Percentiles rank a stretch among this genome's conserved stretches.
Conservation (phyloP, 2,329 filamentous ascomycete species). For the Pseudocercospora macadamiae region DNA sequence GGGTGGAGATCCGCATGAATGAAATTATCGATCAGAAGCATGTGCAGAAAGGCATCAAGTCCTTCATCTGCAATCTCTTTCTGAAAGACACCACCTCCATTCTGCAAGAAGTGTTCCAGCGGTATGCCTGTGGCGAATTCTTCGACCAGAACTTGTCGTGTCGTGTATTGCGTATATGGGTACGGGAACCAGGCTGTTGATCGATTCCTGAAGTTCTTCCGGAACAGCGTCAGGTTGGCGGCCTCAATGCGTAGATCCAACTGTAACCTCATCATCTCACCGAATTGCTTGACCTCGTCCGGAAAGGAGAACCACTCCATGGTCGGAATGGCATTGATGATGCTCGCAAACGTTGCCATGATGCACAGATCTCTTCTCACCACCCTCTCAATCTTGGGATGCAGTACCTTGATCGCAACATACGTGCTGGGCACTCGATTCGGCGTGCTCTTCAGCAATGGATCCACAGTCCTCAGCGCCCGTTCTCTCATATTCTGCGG, state of each 20-base stretch:
- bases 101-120: constrained; percentile 84
- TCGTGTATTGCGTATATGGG: constrained; percentile 89
- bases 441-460: constrained; percentile 82
- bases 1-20: constrained; percentile 95
- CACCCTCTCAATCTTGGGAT: constrained; percentile 85
- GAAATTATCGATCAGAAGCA: constrained; percentile 97
- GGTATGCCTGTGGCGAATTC: constrained; percentile 96
- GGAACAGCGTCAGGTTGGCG: constrained; percentile 84
- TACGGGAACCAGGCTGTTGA: constrained; percentile 97
- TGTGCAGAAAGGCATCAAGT: constrained; percentile 91
- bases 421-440: constrained; percentile 85
- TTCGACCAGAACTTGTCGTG: constrained; percentile 87
- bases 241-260: constrained; percentile 93
- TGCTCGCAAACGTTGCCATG: constrained; percentile 85
- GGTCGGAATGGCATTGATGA: constrained; percentile 85
- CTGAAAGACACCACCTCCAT: constrained; percentile 89
- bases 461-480: constrained; percentile 80
- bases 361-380: constrained; percentile 91
- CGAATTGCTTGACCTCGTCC: constrained; percentile 91
- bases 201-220: constrained; percentile 84
- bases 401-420: constrained; percentile 93
- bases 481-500: constrained; percentile 65
- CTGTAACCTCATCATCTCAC: constrained; percentile 98
- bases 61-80: constrained; percentile 94
- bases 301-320: constrained; percentile 97